Conservation (phyloP, 2,329 filamentous ascomycete species). For the Paramyrothecium roridum region DNA sequence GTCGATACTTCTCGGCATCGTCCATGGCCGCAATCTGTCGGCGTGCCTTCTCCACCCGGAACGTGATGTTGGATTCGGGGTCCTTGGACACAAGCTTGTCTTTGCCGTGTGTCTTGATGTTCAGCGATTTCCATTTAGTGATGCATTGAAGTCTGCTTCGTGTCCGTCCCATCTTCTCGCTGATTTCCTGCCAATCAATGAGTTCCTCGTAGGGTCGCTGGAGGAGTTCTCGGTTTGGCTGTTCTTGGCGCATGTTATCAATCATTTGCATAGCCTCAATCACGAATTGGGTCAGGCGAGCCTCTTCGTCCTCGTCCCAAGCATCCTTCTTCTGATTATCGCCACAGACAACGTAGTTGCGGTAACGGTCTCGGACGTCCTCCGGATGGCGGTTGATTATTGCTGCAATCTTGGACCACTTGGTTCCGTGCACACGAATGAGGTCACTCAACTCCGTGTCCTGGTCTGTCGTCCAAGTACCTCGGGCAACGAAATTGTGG, state of each 20-base stretch:
- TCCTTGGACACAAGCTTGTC: slow-evolving; percentile 27
- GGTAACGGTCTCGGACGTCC: slow-evolving; percentile 68
- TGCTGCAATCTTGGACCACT: slow-evolving; percentile 62
- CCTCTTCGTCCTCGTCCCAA: slow-evolving; percentile 63
- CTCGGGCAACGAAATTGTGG: slow-evolving; percentile 59
- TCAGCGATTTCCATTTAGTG: slow-evolving; percentile 59
- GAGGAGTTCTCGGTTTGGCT: slow-evolving; percentile 25
- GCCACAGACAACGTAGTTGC: slow-evolving; percentile 62
- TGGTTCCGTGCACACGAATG: slow-evolving; percentile 34
- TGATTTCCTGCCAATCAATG: slow-evolving; percentile 65
- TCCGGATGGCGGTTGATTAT: slow-evolving; percentile 61
- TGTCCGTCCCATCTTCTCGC: slow-evolving; percentile 56
- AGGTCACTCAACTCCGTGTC: slow-evolving; percentile 31
- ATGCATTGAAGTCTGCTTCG: slow-evolving; percentile 66
- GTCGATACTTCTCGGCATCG: slow-evolving; percentile 32
- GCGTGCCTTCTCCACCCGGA: slow-evolving; percentile 39
- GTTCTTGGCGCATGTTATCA: slow-evolving; percentile 30
- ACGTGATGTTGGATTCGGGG: slow-evolving; percentile 32
- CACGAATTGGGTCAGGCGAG: slow-evolving; percentile 48
- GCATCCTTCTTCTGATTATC: slow-evolving; percentile 46
- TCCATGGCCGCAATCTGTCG: slow-evolving; percentile 38
- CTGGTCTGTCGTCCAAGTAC: slow-evolving; percentile 38
- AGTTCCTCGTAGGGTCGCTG: slow-evolving; percentile 46
- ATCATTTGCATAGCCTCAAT: slow-evolving; percentile 48
- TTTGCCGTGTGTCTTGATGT: slow-evolving; percentile 28